These are phyloP conservation scores for Lipomyces sp. DNA, from an alignment of 805 yeast genomes.

Conservation along the genomic window DNA sequence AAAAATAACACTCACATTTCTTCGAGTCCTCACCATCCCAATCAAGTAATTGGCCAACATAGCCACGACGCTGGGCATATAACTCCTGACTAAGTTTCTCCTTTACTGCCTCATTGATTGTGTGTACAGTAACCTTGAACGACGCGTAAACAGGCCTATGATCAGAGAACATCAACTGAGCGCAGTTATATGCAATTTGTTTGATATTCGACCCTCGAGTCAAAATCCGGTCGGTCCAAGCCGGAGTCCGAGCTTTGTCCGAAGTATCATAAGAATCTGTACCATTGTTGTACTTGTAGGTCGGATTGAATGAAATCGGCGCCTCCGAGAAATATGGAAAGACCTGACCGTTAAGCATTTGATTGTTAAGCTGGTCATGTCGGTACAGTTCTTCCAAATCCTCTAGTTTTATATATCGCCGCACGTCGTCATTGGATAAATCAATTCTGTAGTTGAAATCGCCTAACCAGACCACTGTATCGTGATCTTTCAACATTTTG, in stretches of 20 bases:
- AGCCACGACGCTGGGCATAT: conserved; percentile 60
- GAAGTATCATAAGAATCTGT: conserved; percentile 81
- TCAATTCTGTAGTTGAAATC: conserved; percentile 86
- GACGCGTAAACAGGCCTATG: conserved; percentile 92
- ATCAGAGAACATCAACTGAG: conserved; percentile 69
- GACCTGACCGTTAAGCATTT: conserved; percentile 72
- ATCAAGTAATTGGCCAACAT: conserved; percentile 46
- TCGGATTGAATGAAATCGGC: conserved; percentile 78
- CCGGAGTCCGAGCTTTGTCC: conserved; percentile 90
- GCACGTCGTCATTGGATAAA: conserved; percentile 73
- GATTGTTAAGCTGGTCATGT: conserved; percentile 77
- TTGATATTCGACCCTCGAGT: conserved; percentile 61
- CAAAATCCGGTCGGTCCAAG: conserved; percentile 94
- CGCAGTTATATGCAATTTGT: conserved; percentile 72
- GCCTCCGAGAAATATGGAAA: conserved; percentile 79
- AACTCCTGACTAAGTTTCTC: conserved; percentile 60
- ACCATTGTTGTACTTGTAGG: conserved; percentile 90
- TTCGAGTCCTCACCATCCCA: conserved; percentile 30
- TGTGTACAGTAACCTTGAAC: conserved; percentile 65
- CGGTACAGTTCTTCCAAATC: conserved; percentile 60
- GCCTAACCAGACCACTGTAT: conserved; percentile 89
- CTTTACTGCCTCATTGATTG: conserved; percentile 69
- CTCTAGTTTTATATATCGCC: conserved; percentile 55
- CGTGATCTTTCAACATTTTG: conserved; percentile 77
- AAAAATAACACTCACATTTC: conserved; percentile 15